Evolutionary conservation across 1,284 basidiomycete genomes (phyloP).

Genomic region (Pseudozyma hubeiensis): DNA sequence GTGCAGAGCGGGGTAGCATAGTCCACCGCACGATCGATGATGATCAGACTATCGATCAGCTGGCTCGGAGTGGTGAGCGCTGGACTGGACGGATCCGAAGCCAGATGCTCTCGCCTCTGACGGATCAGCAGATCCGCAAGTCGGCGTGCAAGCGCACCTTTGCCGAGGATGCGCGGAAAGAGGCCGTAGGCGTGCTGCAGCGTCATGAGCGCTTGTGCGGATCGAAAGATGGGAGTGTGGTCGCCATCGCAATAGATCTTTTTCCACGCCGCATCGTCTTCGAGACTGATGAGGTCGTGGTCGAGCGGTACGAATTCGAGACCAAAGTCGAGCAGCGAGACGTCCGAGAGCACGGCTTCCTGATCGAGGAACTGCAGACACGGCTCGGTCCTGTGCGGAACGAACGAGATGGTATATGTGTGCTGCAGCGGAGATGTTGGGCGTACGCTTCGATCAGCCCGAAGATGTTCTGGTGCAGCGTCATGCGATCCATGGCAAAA

Average conservation of each 20-base stretch:
- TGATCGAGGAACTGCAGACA: conserved; percentile 69
- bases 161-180: conserved; percentile 91
- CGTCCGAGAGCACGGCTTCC: conserved; percentile 34
- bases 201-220: conserved; percentile 85
- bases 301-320: conserved; percentile 93
- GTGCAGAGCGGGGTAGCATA: conserved; percentile 95
- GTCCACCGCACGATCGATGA: conserved; percentile 91
- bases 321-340: conserved; percentile 76
- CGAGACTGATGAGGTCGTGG: conserved; percentile 74
- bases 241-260: conserved; percentile 81
- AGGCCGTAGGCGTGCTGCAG: conserved; percentile 87
- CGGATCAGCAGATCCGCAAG: conserved; percentile 80
- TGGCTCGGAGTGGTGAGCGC: conserved; percentile 57
- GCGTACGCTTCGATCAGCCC: conserved; percentile 64
- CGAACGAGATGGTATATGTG: conserved; percentile 87
- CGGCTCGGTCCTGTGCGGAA: conserved; percentile 87
- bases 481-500: conserved; percentile 1
- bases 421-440: conserved; percentile 72
- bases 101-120: conserved; percentile 71
- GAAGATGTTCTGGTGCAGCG: conserved; percentile 79
- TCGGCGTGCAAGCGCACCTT: conserved; percentile 85
- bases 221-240: conserved; percentile 87
- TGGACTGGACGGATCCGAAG: conserved; percentile 63
- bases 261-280: conserved; percentile 56
- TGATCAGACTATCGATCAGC: conserved; percentile 85